These are phyloP conservation scores for Escallonia rubra DNA, from an alignment of 129 eudicot species.

Conservation along the genomic window DNA sequence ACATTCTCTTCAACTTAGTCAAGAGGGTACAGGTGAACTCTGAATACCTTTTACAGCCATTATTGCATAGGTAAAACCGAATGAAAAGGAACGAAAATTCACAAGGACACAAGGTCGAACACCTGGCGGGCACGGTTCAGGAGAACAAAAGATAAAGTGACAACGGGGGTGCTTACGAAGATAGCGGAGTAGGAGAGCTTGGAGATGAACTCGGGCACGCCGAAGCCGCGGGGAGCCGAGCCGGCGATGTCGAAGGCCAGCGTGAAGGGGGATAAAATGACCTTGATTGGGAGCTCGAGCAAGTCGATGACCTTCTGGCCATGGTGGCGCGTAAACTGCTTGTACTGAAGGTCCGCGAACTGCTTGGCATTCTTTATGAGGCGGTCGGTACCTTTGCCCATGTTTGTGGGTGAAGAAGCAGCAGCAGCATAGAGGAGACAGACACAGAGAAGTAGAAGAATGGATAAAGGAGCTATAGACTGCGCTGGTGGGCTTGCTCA, in stretches of 20 bases:
- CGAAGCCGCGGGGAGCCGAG: conserved; percentile 94
- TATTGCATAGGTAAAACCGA: too few species aligned
- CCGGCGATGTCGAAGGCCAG: conserved; percentile 56
- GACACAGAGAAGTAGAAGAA: background rate
- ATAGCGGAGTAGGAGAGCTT: conserved; percentile 66
- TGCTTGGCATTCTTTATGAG: conserved; percentile 26
- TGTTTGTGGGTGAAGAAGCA: conserved; percentile 1
- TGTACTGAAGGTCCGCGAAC: conserved; percentile 30
- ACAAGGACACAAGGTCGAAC: too few species aligned
- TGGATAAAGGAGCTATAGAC: conserved; percentile 14
- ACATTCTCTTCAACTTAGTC: too few species aligned
- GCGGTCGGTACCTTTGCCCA: conserved; percentile 41
- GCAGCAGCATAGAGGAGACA: background rate
- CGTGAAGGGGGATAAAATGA: conserved; percentile 61
- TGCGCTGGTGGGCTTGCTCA: too few species aligned
- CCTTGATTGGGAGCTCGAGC: conserved; percentile 51
- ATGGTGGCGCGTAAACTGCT: conserved; percentile 33
- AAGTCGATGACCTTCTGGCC: conserved; percentile 50
- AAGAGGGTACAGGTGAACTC: too few species aligned
- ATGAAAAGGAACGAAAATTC: too few species aligned
- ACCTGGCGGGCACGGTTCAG: too few species aligned
- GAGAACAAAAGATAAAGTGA: too few species aligned
- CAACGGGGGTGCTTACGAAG: conserved; percentile 41
- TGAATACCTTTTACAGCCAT: too few species aligned
- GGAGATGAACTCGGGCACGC: conserved; percentile 83